Evolutionary conservation across 805 yeast species (phyloP), one percentile per base, ranked within the genome.

Genomic region (Metschnikowia arizonensis): DNA sequence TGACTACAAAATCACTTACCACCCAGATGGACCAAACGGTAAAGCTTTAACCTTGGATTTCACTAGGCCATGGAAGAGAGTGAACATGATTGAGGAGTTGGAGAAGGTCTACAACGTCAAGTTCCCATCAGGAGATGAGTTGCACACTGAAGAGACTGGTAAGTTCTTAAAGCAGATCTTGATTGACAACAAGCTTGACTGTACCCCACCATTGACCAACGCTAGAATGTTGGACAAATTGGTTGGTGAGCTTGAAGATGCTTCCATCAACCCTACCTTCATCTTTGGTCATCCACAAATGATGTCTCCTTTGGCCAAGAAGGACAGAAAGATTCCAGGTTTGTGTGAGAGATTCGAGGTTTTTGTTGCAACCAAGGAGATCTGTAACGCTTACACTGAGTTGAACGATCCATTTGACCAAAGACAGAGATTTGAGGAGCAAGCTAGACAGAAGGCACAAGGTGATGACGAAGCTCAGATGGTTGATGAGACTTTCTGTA

Each of bases 391-490:
- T 55, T 91, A 93, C 78, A 93, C 98, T 47, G 99, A 91, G 79
- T 81, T 93, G 82, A 91, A 91, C 69, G 98, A 93, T 74, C 98
- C 98, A 66, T 91, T 91, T 65, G 98, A 91, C 69, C 99, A 91
- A 78, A 88, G 97, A 72, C 84, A 79, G 49, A 83, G 98, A 76
- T 91, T 91, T 68, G 98, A 91, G 76, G 99, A 93, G 74, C 99
- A 91, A 76, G 98, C 99, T 40, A 83, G 87, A 72, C 99, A 93
- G 78, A 91, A 91, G 77, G 98, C 76, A 56, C 97, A 88, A 72
- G 99, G 99, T 77, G 99, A 91, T 65, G 99, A 91, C 64, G 99
- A 93, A 76, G 99, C 97, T 51, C 98, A 91, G 77, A 65, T 89
- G 69, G 79, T 93, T 54, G 99, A 91, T 68, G 99, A 91, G 76